phyloP scores from a whole-genome alignment of 768 basidiomycete genomes.

The Peribolospora kevripleyi region DNA sequence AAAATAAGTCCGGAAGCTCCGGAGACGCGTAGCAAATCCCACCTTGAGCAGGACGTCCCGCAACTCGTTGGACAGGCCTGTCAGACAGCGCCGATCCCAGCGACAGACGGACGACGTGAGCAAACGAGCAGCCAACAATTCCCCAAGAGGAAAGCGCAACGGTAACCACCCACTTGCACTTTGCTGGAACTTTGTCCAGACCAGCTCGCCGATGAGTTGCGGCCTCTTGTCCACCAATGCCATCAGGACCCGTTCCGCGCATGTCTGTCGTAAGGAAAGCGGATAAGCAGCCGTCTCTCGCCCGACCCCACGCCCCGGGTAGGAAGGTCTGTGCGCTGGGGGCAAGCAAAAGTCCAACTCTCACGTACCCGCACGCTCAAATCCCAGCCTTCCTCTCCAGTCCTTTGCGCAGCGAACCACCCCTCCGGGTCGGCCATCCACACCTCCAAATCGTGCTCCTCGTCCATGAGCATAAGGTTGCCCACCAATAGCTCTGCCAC shows the following conservation, averaged over 20 bases:
- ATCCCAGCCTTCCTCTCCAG: conserved; percentile 58
- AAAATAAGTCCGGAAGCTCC: too few species aligned
- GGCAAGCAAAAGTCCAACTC: conserved; percentile 35
- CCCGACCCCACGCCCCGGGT: neutral
- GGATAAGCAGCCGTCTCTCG: neutral
- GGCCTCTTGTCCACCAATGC: conserved; percentile 46
- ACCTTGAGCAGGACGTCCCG: too few species aligned
- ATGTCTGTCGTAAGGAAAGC: conserved; percentile 33
- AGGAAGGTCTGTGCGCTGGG: conserved; percentile 25
- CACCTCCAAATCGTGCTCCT: conserved; percentile 43
- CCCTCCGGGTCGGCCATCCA: conserved; percentile 83
- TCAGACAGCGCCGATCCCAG: too few species aligned
- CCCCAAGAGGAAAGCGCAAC: neutral
- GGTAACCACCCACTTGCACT: conserved; percentile 32
- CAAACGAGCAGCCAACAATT: too few species aligned
- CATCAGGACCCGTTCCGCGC: conserved; percentile 76
- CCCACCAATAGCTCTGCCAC: conserved; percentile 39
- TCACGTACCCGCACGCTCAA: conserved; percentile 46
- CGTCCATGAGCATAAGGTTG: conserved; percentile 60
- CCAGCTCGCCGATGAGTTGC: conserved; percentile 40
- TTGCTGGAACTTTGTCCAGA: conserved; percentile 34
- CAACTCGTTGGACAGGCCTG: too few species aligned
- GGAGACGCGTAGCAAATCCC: too few species aligned
- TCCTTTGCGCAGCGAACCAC: conserved; percentile 31
- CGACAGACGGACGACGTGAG: too few species aligned